Percentiles rank a stretch among this genome's conserved stretches.
phyloP scores from a whole-genome alignment of 2,329 filamentous ascomycete species.

The Microcyclospora pomicola region DNA sequence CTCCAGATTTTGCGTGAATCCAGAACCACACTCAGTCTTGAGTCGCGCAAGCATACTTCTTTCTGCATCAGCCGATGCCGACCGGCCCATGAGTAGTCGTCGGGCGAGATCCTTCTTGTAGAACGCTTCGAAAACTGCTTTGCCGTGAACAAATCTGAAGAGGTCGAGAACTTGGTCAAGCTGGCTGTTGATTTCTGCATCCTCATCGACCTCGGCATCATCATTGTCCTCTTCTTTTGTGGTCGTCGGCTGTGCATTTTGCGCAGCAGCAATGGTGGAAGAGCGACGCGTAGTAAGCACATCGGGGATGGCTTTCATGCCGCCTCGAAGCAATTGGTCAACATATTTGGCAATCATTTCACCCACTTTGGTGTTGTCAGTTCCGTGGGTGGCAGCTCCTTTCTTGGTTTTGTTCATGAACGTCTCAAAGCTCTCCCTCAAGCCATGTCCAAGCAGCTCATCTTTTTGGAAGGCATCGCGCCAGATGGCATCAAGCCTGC shows the following conservation, averaged over 20 bases:
- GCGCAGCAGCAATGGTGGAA: slow-evolving; percentile 9
- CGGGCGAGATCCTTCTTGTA: slow-evolving; percentile 96
- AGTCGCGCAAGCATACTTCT: slow-evolving; percentile 87
- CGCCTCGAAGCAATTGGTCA: slow-evolving; percentile 74
- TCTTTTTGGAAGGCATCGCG: slow-evolving; percentile 63
- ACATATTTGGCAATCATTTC: slow-evolving; percentile 99
- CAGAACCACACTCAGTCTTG: slow-evolving; percentile 83
- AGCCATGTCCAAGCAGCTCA: slow-evolving; percentile 59
- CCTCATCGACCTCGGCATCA: slow-evolving; percentile 64
- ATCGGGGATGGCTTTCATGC: slow-evolving; percentile 67
- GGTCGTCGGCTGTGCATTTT: slow-evolving; percentile 36
- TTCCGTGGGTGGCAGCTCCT: slow-evolving; percentile 56
- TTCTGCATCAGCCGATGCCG: slow-evolving; percentile 88
- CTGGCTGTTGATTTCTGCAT: slow-evolving; percentile 80
- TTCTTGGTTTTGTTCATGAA: slow-evolving; percentile 86
- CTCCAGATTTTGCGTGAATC: slow-evolving; percentile 93
- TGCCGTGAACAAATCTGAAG: slow-evolving; percentile 93
- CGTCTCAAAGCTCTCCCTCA: slow-evolving; percentile 72
- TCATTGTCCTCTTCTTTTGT: slow-evolving; percentile 41
- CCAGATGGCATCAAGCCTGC: slow-evolving; percentile 62
- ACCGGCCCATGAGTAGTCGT: slow-evolving; percentile 77
- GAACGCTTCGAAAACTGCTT: slow-evolving; percentile 95
- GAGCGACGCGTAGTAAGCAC: slow-evolving; percentile 43
- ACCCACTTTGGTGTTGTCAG: slow-evolving; percentile 82
- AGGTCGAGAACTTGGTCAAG: slow-evolving; percentile 86